These are phyloP conservation scores for Metarhizium anisopliae DNA, from an alignment of 2,329 filamentous ascomycete genomes.

Conservation along the genomic window DNA sequence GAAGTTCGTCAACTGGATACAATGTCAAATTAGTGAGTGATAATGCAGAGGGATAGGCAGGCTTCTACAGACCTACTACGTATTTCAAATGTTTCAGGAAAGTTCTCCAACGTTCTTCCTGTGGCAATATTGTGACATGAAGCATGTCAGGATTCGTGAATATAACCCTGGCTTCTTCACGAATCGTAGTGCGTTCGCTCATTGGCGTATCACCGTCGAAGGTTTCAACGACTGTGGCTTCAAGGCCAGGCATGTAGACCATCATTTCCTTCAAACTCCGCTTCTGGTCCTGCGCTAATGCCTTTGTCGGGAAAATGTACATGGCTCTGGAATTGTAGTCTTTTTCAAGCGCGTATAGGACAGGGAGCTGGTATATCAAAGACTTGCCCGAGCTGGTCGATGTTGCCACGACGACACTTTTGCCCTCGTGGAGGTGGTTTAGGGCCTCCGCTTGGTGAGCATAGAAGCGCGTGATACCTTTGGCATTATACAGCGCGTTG, in stretches of 20 bases:
- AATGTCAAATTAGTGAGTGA: background rate
- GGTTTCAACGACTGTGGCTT: conserved; percentile 74
- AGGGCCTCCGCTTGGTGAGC: conserved; percentile 91
- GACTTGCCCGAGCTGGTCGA: conserved; percentile 97
- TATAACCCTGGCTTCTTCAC: conserved; percentile 83
- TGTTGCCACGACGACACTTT: conserved; percentile 85
- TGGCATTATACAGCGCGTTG: conserved; percentile 92
- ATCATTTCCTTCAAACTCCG: conserved; percentile 81
- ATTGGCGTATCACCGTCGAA: conserved; percentile 94
- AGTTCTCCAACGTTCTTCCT: conserved; percentile 80
- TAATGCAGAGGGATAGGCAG: background rate
- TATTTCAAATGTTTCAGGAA: conserved; percentile 86
- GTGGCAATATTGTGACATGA: conserved; percentile 84
- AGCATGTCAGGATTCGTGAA: conserved; percentile 99
- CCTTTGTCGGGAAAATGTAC: conserved; percentile 98
- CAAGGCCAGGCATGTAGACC: conserved; percentile 67
- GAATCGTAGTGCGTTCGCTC: conserved; percentile 65
- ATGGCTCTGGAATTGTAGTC: conserved; percentile 74
- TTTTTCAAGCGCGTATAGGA: conserved; percentile 75
- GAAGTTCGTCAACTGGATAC: conserved; percentile 64
- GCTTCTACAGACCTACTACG: conserved; percentile 55
- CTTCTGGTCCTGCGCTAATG: conserved; percentile 87
- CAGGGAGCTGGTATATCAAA: conserved; percentile 93
- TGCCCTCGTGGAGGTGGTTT: conserved; percentile 72
- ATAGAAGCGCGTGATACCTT: conserved; percentile 77